Conservation (phyloP, 2,329 filamentous ascomycete genomes). For the Alternaria dauci region DNA sequence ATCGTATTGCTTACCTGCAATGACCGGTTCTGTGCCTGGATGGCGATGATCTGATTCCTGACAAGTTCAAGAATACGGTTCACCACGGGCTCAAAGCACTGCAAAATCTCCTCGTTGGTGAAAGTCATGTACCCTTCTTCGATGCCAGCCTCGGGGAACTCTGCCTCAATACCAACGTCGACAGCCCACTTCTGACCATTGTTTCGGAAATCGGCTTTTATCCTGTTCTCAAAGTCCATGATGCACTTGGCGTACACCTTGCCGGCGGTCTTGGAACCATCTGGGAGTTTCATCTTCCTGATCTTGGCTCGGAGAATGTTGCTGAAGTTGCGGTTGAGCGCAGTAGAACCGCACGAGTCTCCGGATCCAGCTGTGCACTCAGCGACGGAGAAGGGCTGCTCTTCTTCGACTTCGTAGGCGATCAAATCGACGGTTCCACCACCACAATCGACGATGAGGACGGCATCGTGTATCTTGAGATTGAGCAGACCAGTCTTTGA, state of each 20-base stretch:
- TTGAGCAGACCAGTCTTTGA: slow-evolving; percentile 96
- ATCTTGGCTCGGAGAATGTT: slow-evolving; percentile 98
- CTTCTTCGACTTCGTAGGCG: slow-evolving; percentile 97
- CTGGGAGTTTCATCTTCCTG: slow-evolving; percentile 97
- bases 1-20: slow-evolving; percentile 70
- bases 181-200: slow-evolving; percentile 99
- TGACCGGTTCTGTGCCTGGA: slow-evolving; percentile 93
- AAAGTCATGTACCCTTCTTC: slow-evolving; percentile 99
- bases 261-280: slow-evolving; percentile 95
- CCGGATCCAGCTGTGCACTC: slow-evolving; percentile 97
- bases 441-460: slow-evolving; percentile 97
- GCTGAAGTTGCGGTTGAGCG: slow-evolving; percentile 96
- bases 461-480: slow-evolving; percentile 97
- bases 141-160: slow-evolving; percentile 96
- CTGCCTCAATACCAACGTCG: slow-evolving; percentile 97
- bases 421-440: slow-evolving; percentile 99
- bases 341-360: slow-evolving; percentile 97
- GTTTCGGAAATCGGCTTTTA: slow-evolving; percentile 99
- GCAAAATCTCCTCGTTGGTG: slow-evolving; percentile 97
- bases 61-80: slow-evolving; percentile 96
- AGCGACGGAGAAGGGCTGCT: slow-evolving; percentile 94
- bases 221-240: slow-evolving; percentile 99
- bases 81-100: slow-evolving; percentile 98
- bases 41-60: slow-evolving; percentile 97
- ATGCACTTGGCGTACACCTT: slow-evolving; percentile 99